Conservation (phyloP, 1,284 basidiomycete species). For the Trametes hirsuta region DNA sequence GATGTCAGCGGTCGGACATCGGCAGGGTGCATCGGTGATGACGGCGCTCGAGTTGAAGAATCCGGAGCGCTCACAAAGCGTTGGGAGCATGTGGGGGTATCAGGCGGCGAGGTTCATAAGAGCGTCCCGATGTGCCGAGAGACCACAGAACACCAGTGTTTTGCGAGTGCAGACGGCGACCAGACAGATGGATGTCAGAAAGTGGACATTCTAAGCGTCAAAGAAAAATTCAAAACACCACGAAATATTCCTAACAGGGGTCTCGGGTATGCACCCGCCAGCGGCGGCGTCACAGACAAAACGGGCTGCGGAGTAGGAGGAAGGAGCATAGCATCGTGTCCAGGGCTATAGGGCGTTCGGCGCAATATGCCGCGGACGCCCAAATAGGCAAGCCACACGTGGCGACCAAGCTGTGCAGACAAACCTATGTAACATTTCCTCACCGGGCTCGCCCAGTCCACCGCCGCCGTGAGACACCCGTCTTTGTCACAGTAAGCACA, state of each 20-base stretch:
- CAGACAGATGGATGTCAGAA: not conserved
- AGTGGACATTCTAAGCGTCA: not conserved
- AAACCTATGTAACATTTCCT: not conserved
- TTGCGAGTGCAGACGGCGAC: not conserved
- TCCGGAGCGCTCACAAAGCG: no score
- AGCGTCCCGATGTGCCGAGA: no score
- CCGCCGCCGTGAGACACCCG: not conserved
- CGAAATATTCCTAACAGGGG: not conserved
- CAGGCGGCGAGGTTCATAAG: no score
- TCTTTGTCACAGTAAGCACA: slow-evolving; percentile 1
- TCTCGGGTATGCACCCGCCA: not conserved
- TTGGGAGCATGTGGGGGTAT: no score
- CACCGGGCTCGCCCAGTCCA: not conserved
- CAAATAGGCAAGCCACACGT: not conserved
- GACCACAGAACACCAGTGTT: no score
- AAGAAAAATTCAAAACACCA: not conserved
- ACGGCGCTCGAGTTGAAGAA: no score
- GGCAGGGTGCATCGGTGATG: not conserved
- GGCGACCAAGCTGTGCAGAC: slow-evolving; percentile 1
- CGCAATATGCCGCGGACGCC: not conserved
- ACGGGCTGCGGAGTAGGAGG: not conserved
- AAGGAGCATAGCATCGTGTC: not conserved
- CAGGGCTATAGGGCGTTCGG: not conserved
- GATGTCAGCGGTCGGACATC: not conserved
- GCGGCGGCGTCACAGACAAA: not conserved